phyloP scores from a whole-genome alignment of 805 yeast species.

The Ogataea nitratoaversa region DNA sequence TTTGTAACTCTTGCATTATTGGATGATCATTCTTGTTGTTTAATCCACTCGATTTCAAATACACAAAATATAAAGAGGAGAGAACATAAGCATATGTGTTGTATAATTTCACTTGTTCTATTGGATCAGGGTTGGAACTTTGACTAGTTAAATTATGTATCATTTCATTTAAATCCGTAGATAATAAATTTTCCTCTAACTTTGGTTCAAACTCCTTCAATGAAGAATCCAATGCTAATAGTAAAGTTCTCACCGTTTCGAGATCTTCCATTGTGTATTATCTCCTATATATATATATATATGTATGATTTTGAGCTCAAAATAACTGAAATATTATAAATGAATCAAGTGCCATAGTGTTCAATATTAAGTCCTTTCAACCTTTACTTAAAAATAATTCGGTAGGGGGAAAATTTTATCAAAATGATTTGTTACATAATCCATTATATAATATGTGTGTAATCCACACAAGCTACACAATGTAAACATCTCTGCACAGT shows the following conservation, averaged over 20 bases:
- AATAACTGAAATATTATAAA: too few species aligned
- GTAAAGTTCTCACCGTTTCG: slow-evolving; percentile 37
- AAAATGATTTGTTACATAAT: too few species aligned
- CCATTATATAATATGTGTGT: too few species aligned
- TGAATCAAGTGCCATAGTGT: too few species aligned
- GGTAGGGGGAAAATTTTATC: too few species aligned
- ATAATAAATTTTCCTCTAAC: slow-evolving; percentile 32
- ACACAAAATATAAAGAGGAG: slow-evolving; percentile 54
- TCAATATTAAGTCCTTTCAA: too few species aligned
- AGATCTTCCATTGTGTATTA: slow-evolving; percentile 42
- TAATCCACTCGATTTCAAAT: slow-evolving; percentile 54
- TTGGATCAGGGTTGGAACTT: slow-evolving; percentile 5
- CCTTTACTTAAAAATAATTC: too few species aligned
- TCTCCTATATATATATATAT: too few species aligned
- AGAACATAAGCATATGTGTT: slow-evolving; percentile 46
- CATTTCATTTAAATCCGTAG: slow-evolving; percentile 38
- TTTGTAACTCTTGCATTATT: slow-evolving; percentile 59
- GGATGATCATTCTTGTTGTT: slow-evolving; percentile 52
- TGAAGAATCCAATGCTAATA: slow-evolving; percentile 35
- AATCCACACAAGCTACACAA: too few species aligned
- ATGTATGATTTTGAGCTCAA: too few species aligned
- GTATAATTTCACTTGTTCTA: slow-evolving; percentile 30
- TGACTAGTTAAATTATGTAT: slow-evolving; percentile 8
- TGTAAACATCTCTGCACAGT: too few species aligned
- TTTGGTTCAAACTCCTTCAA: slow-evolving; percentile 32